These are phyloP conservation scores for Trichoderma sp. DNA, from an alignment of 2,329 filamentous ascomycete species.

Conservation along the genomic window DNA sequence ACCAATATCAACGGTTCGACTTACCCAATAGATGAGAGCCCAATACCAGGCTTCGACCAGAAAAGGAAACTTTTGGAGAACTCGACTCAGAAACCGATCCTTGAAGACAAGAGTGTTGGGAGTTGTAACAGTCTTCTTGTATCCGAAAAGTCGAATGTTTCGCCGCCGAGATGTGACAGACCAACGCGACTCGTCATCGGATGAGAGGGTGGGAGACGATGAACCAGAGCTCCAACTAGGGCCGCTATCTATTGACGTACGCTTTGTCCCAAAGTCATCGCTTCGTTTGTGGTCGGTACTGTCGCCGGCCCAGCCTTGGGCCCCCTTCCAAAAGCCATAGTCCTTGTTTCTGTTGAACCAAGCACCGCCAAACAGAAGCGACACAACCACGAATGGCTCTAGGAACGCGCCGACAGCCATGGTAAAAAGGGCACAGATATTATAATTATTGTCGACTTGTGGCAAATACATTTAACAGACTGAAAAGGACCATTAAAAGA, in stretches of 20 bases:
- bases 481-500: neutral
- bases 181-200: constrained; percentile 27
- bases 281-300: constrained; percentile 28
- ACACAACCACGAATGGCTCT: constrained; percentile 42
- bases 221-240: constrained; percentile 29
- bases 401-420: constrained; percentile 42
- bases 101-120: constrained; percentile 35
- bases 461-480: constrained; percentile 8
- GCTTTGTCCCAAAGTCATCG: constrained; percentile 30
- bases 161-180: constrained; percentile 29
- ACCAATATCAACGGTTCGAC: constrained; percentile 25
- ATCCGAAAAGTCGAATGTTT: constrained; percentile 34
- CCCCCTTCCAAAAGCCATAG: constrained; percentile 31
- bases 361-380: constrained; percentile 43
- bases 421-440: constrained; percentile 12
- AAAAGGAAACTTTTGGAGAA: constrained; percentile 67
- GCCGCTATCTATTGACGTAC: constrained; percentile 28
- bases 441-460: constrained; percentile 11
- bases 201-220: constrained; percentile 27
- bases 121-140: constrained; percentile 30
- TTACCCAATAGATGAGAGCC: constrained; percentile 73
- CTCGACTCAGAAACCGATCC: constrained; percentile 38
- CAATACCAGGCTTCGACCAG: constrained; percentile 75
- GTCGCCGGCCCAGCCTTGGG: constrained; percentile 23
- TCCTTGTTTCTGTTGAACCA: constrained; percentile 43